These are phyloP conservation scores for Kodamaea derodonti DNA, from an alignment of 1,139 yeast genomes.

Conservation along the genomic window DNA sequence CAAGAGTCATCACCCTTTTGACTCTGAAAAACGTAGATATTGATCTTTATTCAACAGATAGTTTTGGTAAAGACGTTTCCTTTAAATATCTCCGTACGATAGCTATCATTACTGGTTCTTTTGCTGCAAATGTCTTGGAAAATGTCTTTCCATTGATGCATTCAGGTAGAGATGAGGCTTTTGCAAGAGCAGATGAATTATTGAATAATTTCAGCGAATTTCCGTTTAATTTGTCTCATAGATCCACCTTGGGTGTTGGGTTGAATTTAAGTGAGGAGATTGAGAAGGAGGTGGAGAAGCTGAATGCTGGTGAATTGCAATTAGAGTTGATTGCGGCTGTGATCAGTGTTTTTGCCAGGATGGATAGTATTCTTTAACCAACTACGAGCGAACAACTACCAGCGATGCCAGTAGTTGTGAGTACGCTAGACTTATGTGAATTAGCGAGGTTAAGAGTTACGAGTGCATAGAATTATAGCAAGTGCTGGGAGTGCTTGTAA, in stretches of 20 bases:
- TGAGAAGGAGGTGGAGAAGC: constrained; percentile 60
- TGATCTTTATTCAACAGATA: constrained; percentile 47
- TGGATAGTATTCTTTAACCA: constrained; percentile 47
- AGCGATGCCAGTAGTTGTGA: too few species aligned
- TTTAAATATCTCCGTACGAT: constrained; percentile 75
- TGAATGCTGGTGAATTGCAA: constrained; percentile 56
- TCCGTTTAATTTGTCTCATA: constrained; percentile 64
- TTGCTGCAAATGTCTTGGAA: constrained; percentile 95
- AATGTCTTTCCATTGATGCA: constrained; percentile 79
- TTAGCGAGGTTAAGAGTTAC: too few species aligned
- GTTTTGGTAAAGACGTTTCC: constrained; percentile 67
- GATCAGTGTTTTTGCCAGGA: constrained; percentile 54
- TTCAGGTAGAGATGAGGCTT: constrained; percentile 90
- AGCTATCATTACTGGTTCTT: constrained; percentile 81
- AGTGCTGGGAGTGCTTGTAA: too few species aligned
- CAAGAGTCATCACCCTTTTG: constrained; percentile 66
- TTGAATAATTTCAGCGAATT: constrained; percentile 76
- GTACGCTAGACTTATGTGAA: too few species aligned
- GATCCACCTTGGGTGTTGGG: constrained; percentile 69
- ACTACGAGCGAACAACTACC: too few species aligned
- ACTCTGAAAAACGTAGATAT: constrained; percentile 65
- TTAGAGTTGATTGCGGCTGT: constrained; percentile 93
- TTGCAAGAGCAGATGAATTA: constrained; percentile 88
- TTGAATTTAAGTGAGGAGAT: constrained; percentile 71
- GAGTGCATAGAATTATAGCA: too few species aligned